These are phyloP conservation scores for Biscogniauxia marginata DNA, from an alignment of 2,329 filamentous ascomycete species.

Conservation along the genomic window DNA sequence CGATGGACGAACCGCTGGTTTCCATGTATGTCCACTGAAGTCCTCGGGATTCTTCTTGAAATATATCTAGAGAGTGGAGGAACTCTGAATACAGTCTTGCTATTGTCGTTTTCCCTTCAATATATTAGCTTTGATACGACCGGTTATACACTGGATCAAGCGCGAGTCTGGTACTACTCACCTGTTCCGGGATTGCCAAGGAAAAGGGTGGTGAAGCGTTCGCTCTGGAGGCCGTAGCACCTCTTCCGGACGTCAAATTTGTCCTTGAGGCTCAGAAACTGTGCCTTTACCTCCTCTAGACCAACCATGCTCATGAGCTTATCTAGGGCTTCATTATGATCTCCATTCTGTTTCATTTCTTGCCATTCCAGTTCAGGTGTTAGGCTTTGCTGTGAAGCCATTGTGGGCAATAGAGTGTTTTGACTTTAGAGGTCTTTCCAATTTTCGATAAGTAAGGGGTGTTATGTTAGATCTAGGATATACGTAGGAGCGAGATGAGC, in stretches of 20 bases:
- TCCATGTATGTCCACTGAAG: slow-evolving; percentile 60
- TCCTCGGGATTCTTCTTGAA: slow-evolving; percentile 47
- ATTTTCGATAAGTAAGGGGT: not conserved
- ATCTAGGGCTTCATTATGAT: slow-evolving; percentile 55
- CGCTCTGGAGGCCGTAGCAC: slow-evolving; percentile 48
- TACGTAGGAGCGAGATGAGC: not conserved
- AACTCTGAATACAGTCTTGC: slow-evolving; percentile 67
- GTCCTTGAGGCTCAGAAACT: slow-evolving; percentile 57
- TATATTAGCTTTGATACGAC: slow-evolving; percentile 3
- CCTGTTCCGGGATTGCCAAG: slow-evolving; percentile 76
- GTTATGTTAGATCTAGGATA: not conserved
- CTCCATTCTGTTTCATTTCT: slow-evolving; percentile 43
- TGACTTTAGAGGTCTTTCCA: not conserved
- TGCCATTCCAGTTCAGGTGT: not conserved
- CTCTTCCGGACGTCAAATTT: slow-evolving; percentile 61
- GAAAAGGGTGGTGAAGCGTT: slow-evolving; percentile 62
- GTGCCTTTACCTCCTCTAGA: slow-evolving; percentile 58
- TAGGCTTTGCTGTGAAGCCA: not conserved
- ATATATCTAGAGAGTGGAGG: slow-evolving; percentile 56
- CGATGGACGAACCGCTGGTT: slow-evolving; percentile 64
- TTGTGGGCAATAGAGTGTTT: not conserved
- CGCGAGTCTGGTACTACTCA: slow-evolving; percentile 29
- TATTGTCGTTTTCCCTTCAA: slow-evolving; percentile 68
- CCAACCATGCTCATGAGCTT: slow-evolving; percentile 61
- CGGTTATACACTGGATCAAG: not conserved